Evolutionary conservation across 768 basidiomycete genomes (phyloP), one percentile per base, ranked within the genome.

Genomic region (Pisolithus sp.): DNA sequence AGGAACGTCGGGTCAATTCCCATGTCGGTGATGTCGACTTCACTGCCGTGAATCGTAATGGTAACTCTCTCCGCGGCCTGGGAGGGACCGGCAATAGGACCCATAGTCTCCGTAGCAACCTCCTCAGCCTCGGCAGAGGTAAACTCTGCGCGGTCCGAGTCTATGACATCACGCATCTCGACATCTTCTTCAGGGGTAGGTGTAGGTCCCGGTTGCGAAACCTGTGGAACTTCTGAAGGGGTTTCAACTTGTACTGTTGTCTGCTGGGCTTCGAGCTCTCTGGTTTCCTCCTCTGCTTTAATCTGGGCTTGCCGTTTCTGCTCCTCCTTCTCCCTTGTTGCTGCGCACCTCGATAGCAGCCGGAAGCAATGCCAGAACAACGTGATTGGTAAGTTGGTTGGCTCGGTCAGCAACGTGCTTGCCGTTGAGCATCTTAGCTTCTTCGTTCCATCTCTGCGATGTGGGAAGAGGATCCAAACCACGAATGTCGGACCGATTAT

Each of bases 1-100:
- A 99, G 74, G 79, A 99, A 99, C 5, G 92, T 93, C 2, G 94
- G 92, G 65, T 99, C 96, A 62, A 99, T 97, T 5, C 96, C 96
- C 36, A 93, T 95, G 60, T 98, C 93, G 2, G 96, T 99, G 65
- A 99, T 99, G 64, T 99, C 96, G 24, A 98, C 91, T 7, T 85
- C 76, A 56, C 82, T 89, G 48, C 96, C 96, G 67, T 93, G 90
- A 49, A 99, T 91, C 71, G 82, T 78, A 61, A 99, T 87, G 1
- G 89, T 92, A 24, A 95, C 77, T 34, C 96, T 83, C 57, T 83
- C 76, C 36, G 73, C 63, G n/a, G 62, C 60, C 20, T 70, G 66
- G 30, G 78, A 69, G 10, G 75, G 48, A 5, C 70, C 68, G 12
- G 57, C 57, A 23, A 40, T 59, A 26, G 43, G 57, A 13, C 61